Base-by-base conservation (phyloP, 176 grass and related monocot genomes). In the Zoysia pacifica region DNA sequence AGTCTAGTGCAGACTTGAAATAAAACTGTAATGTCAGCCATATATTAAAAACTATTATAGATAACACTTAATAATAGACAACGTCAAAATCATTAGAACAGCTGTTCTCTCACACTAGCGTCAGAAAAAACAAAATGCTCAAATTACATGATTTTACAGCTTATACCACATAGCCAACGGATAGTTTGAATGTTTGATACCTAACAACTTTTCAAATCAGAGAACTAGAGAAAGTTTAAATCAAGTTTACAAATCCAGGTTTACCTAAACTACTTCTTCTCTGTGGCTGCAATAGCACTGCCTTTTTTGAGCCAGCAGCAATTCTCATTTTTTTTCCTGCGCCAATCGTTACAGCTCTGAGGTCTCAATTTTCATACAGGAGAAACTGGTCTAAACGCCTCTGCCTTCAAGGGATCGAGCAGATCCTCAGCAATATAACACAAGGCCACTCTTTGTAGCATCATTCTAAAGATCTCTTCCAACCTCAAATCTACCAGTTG, bases 361-460 rank as follows among this genome's bases (percentile, higher is more conserved):
- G 82, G 38, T 37, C 8, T 79, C 53, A 77, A 65, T 43, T 67
- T 88, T 67, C 78, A 69, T 80, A 67, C 67, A 9, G 83, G 62
- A 40, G 9, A 12, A 63, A 39, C 78, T 69, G 83, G 88, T 76
- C n/a, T 91, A 73, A 86, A 94, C 16, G 91, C 88, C 50, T 84
- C 74, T 60, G 88, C 87, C 81, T 94, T 94, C 38, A 70, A 82
- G 79, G 91, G 91, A 86, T 89, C 86, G 63, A 94, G 53, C 49
- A 94, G 77, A 84, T 94, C 83, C 46, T 78, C 88, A 86, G 86
- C 88, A 94, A 38, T 62, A 60, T 81, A 94, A 80, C 50, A 85
- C 41, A 72, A 94, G 40, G 10, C 77, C 80, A 63, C 46, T 79
- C 41, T 86, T 73, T 42, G 11, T 88, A 84, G 88, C 91, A 38